Percentiles rank a stretch among this genome's conserved stretches.
phyloP scores from a whole-genome alignment of 2,329 filamentous ascomycete species.

The Ilyonectria mors-panacis region DNA sequence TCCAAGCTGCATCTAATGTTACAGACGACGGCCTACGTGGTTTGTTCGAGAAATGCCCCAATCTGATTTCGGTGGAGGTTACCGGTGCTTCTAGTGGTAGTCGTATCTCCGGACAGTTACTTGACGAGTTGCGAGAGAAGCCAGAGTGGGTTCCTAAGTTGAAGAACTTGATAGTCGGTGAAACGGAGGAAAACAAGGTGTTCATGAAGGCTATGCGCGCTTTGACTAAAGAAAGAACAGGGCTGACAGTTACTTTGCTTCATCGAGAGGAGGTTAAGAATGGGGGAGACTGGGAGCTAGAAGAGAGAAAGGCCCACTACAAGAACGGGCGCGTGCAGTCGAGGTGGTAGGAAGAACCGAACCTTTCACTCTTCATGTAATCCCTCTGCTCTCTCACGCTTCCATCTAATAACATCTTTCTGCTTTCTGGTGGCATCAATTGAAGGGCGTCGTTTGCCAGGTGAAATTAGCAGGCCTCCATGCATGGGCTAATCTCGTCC shows the following conservation, averaged over 20 bases:
- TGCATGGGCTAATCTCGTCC: no score
- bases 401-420: not conserved
- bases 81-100: not conserved
- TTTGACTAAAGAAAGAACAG: conserved; percentile 25
- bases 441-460: not conserved
- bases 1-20: conserved; percentile 11
- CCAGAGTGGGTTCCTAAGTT: conserved; percentile 32
- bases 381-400: not conserved
- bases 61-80: conserved; percentile 20
- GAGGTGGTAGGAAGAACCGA: not conserved
- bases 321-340: conserved; percentile 27
- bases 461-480: no score
- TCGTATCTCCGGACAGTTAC: not conserved
- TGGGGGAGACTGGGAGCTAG: conserved; percentile 33
- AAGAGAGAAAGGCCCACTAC: fast-evolving
- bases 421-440: not conserved
- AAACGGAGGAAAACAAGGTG: not conserved
- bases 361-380: not conserved
- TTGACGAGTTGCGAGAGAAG: conserved; percentile 25
- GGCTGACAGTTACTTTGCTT: conserved; percentile 18
- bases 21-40: conserved; percentile 7
- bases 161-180: conserved; percentile 4
- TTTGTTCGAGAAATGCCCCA: not conserved
- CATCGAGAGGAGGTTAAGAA: conserved; percentile 11
- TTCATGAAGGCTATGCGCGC: conserved; percentile 38